These are phyloP conservation scores for Aureobasidium sp. DNA, from an alignment of 2,329 filamentous ascomycete species.

Conservation along the genomic window DNA sequence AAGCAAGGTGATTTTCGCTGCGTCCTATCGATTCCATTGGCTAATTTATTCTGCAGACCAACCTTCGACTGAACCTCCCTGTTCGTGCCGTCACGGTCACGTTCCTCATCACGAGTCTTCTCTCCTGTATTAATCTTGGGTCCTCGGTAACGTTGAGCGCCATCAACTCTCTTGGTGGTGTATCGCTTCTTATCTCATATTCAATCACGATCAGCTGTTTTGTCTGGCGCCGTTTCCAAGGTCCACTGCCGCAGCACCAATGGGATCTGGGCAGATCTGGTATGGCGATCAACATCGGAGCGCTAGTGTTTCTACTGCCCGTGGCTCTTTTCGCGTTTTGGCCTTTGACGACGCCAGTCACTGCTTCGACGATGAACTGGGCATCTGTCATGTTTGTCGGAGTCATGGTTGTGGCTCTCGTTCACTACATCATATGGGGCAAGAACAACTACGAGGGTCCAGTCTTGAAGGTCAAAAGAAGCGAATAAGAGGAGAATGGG, in stretches of 20 bases:
- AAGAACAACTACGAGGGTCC: constrained; percentile 20
- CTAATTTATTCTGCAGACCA: too few species aligned
- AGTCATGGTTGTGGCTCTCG: constrained; percentile 7
- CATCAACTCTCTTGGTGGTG: constrained; percentile 31
- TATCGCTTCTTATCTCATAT: constrained; percentile 32
- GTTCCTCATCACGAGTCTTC: constrained; percentile 18
- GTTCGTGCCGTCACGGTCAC: constrained; percentile 20
- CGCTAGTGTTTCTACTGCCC: constrained; percentile 33
- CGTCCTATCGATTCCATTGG: background rate
- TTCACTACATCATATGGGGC: constrained; percentile 19
- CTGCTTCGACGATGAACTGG: constrained; percentile 41
- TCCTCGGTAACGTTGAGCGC: constrained; percentile 33
- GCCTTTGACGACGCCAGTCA: constrained; percentile 30
- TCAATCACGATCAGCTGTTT: constrained; percentile 28
- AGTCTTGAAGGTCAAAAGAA: background rate
- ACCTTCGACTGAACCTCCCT: constrained; percentile 15
- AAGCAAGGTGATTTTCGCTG: constrained; percentile 8
- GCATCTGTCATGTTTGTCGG: constrained; percentile 34
- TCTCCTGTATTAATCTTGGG: constrained; percentile 28
- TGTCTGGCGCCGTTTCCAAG: constrained; percentile 27
- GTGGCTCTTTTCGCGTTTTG: constrained; percentile 42
- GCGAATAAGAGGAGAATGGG: background rate
- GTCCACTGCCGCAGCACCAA: constrained; percentile 26
- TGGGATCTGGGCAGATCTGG: constrained; percentile 33
- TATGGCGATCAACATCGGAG: constrained; percentile 29